phyloP scores from a whole-genome alignment of 345 rosid genomes.

The Noccaea bulbosa region DNA sequence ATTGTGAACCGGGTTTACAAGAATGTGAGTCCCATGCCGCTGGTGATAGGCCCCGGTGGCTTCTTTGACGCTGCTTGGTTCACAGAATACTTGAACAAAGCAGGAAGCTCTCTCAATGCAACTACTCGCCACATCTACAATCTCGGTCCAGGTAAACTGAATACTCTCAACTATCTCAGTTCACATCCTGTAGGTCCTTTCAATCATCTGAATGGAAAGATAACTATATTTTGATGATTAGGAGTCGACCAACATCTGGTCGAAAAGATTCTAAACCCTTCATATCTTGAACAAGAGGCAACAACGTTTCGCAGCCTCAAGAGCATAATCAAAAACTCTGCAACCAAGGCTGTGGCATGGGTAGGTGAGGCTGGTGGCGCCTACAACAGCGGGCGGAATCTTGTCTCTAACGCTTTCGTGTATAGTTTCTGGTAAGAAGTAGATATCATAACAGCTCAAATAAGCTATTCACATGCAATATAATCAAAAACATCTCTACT shows the following conservation, averaged over 20 bases:
- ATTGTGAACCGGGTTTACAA: constrained; percentile 57
- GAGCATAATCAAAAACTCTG: constrained; percentile 54
- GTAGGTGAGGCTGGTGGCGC: constrained; percentile 99
- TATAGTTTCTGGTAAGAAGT: constrained; percentile 83
- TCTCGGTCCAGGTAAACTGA: constrained; percentile 82
- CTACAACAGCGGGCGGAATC: constrained; percentile 85
- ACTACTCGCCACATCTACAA: constrained; percentile 89
- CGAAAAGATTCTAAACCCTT: constrained; percentile 80
- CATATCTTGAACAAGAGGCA: constrained; percentile 62
- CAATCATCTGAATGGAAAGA: constrained; percentile 5
- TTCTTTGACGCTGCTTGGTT: constrained; percentile 79
- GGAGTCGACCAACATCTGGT: constrained; percentile 68
- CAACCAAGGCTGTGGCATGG: constrained; percentile 72
- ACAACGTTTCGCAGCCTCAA: constrained; percentile 58
- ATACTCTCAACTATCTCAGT: constrained; percentile 9
- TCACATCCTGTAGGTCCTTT: constrained; percentile 13
- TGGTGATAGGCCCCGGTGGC: constrained; percentile 87
- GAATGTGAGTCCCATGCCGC: constrained; percentile 56
- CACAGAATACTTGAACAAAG: constrained; percentile 57
- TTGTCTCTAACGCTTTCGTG: constrained; percentile 82
- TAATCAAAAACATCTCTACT: constrained; percentile 6
- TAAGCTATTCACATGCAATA: neutral
- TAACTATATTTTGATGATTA: constrained; percentile 37
- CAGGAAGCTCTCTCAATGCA: constrained; percentile 58
- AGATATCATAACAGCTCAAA: neutral